These are phyloP conservation scores for Reticulascus tulasneorum DNA, from an alignment of 2,329 filamentous ascomycete genomes.

Conservation along the genomic window DNA sequence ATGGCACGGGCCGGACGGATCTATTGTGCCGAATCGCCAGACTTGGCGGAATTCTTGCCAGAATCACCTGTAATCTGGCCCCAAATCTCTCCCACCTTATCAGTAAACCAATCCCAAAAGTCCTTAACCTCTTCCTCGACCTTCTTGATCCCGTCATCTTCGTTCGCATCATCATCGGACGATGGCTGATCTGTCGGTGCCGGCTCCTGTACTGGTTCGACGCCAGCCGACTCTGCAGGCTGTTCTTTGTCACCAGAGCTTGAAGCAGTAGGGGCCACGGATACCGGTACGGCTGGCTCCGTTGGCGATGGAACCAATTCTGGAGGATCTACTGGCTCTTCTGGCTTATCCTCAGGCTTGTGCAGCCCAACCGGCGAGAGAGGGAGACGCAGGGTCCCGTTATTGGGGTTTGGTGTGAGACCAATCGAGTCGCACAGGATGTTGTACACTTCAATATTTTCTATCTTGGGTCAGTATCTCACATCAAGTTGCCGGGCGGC, in stretches of 20 bases:
- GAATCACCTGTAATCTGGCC: constrained; percentile 37
- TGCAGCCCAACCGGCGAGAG: constrained; percentile 62
- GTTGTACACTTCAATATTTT: constrained; percentile 95
- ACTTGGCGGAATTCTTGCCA: no score
- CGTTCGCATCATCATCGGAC: constrained; percentile 14
- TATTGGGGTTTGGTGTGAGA: constrained; percentile 71
- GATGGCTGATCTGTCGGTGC: constrained; percentile 15
- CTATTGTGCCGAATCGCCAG: no score
- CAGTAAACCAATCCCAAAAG: constrained; percentile 50
- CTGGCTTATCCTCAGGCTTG: constrained; percentile 40
- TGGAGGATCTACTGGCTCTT: constrained; percentile 54
- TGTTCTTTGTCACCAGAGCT: constrained; percentile 13
- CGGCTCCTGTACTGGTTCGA: constrained; percentile 18
- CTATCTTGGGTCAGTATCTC: constrained; percentile 39
- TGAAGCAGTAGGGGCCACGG: constrained; percentile 10
- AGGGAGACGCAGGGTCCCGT: constrained; percentile 77
- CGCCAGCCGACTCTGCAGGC: constrained; percentile 9
- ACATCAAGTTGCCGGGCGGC: background rate
- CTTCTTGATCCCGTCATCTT: constrained; percentile 23
- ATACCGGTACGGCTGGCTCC: constrained; percentile 34
- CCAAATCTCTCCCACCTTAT: constrained; percentile 43
- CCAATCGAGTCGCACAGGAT: constrained; percentile 86
- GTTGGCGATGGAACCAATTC: no score
- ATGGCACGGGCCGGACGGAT: no score
- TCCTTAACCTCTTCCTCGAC: constrained; percentile 25